Conservation (phyloP, 208 protist species). For the Crithidia expoeki region DNA sequence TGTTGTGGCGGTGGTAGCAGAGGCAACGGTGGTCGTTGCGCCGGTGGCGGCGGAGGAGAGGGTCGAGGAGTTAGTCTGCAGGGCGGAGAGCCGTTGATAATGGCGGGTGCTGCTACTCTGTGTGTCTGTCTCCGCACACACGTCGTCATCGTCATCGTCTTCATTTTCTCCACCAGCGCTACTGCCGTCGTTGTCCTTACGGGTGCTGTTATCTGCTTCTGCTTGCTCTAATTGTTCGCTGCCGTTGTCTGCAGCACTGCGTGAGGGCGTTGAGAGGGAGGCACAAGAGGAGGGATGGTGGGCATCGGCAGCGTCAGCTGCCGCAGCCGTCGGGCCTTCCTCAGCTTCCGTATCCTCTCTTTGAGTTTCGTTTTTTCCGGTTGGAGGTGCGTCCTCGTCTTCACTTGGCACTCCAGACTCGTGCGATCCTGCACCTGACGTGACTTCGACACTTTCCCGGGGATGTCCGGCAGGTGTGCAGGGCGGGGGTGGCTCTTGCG, state of each 20-base stretch:
- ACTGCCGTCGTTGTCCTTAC: neutral
- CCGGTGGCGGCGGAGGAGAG: neutral
- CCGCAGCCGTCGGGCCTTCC: too few species aligned
- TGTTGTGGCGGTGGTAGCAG: neutral
- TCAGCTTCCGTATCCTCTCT: too few species aligned
- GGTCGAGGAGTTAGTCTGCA: neutral
- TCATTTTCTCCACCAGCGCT: neutral
- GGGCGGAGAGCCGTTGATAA: neutral
- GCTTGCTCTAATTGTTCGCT: too few species aligned
- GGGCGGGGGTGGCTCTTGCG: neutral
- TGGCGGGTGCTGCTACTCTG: neutral
- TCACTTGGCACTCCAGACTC: neutral
- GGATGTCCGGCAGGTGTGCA: too few species aligned
- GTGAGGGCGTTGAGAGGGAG: too few species aligned
- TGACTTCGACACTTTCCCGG: neutral
- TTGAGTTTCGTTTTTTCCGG: too few species aligned
- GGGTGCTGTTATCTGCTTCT: neutral
- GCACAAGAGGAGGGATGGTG: too few species aligned
- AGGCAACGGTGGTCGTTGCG: neutral
- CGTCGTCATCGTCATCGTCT: neutral
- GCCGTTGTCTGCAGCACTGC: too few species aligned
- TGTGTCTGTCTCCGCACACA: neutral
- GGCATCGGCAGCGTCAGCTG: too few species aligned
- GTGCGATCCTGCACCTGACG: neutral
- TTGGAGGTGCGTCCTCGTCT: too few species aligned